A percentile compares a stretch with the other conserved stretches of the same genome.
Evolutionary conservation across 192 early-diverging fungal species (phyloP).

Genomic region (Backusella australiensis): DNA sequence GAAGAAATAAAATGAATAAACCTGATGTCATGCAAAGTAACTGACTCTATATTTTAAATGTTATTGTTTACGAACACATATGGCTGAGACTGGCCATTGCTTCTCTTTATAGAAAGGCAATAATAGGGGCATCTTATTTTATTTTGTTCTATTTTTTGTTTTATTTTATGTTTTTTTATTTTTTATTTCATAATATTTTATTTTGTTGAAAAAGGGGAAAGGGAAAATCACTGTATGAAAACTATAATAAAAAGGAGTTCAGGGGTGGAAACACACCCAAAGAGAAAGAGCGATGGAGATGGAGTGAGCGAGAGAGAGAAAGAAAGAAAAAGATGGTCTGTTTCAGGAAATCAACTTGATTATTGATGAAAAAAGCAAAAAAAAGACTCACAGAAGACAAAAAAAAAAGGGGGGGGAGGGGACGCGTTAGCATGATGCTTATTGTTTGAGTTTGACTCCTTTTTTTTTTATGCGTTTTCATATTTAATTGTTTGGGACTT

Average conservation of each 20-base stretch:
- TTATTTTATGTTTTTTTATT: not conserved
- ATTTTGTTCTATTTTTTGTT: not conserved
- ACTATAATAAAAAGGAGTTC: slow-evolving; percentile 1
- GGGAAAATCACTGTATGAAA: not conserved
- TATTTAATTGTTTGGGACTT: slow-evolving; percentile 2
- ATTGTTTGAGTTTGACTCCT: slow-evolving; percentile 7
- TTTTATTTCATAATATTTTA: not conserved
- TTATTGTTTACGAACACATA: not conserved
- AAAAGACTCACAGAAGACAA: too few relatives aligned
- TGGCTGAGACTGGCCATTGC: not conserved
- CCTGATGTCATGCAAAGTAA: not conserved
- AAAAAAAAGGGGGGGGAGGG: not conserved
- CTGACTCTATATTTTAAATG: not conserved
- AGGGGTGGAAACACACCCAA: not conserved
- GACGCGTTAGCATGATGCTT: slow-evolving; percentile 7
- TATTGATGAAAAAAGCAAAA: not conserved
- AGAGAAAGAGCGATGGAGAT: not conserved
- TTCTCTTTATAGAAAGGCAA: not conserved
- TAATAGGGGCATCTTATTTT: not conserved
- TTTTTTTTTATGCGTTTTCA: slow-evolving; percentile 9
- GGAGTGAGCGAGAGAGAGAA: not conserved
- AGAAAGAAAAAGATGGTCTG: not conserved
- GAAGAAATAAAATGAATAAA: not conserved
- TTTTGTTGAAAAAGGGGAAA: not conserved
- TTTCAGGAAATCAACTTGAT: not conserved